These are phyloP conservation scores for Nannochloropsis gaditana DNA, from an alignment of 108 stramenopile genomes.

Conservation along the genomic window DNA sequence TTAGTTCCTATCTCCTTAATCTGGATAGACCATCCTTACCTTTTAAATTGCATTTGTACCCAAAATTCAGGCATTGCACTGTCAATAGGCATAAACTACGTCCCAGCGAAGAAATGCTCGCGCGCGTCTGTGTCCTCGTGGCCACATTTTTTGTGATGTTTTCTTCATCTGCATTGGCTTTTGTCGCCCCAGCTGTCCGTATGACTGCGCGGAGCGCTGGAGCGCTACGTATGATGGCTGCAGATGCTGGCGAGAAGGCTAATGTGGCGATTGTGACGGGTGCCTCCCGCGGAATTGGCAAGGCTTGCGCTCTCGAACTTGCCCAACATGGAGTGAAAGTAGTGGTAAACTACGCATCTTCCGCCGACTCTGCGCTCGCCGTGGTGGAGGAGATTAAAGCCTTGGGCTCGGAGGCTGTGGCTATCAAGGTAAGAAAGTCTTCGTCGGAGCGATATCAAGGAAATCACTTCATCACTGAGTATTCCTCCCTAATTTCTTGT, in stretches of 20 bases:
- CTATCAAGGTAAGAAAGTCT: slow-evolving; percentile 22
- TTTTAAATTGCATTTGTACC: no score
- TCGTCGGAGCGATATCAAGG: not conserved
- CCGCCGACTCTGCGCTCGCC: slow-evolving; percentile 68
- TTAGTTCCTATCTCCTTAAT: no score
- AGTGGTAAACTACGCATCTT: slow-evolving; percentile 87
- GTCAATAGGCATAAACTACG: no score
- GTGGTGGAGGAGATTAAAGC: slow-evolving; percentile 75
- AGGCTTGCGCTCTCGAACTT: slow-evolving; percentile 79
- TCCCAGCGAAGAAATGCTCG: not conserved
- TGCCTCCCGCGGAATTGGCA: slow-evolving; percentile 84
- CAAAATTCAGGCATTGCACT: no score
- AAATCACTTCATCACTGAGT: not conserved
- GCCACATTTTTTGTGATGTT: not conserved
- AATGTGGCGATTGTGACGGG: slow-evolving; percentile 72
- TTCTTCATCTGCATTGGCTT: not conserved
- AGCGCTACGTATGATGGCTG: slow-evolving; percentile 1
- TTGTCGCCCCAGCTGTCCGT: not conserved
- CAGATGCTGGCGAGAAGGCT: not conserved
- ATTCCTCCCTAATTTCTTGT: not conserved
- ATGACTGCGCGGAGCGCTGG: not conserved
- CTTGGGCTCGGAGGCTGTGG: slow-evolving; percentile 74
- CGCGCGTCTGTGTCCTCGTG: not conserved
- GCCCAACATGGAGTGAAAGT: slow-evolving; percentile 80
- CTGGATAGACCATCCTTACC: no score